Conservation (phyloP, 1,284 basidiomycete species). For the Ustilago curta region DNA sequence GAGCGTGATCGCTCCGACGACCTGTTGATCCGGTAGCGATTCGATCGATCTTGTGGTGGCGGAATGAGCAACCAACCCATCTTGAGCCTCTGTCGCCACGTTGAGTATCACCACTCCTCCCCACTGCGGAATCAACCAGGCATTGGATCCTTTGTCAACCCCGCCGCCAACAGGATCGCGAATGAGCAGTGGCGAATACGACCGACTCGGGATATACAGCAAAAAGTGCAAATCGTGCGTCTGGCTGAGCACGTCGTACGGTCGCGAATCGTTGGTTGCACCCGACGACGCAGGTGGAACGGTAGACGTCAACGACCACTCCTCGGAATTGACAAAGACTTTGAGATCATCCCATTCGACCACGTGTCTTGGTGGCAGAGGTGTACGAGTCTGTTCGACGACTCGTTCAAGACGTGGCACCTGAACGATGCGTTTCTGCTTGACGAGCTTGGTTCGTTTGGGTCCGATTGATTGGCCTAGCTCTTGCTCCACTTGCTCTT, state of each 20-base stretch:
- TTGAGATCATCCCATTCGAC: conserved; percentile 63
- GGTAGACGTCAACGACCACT: conserved; percentile 79
- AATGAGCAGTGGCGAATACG: conserved; percentile 79
- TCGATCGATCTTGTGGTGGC: not conserved
- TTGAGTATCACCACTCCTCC: conserved; percentile 89
- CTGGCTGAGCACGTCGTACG: conserved; percentile 39
- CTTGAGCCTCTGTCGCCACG: not conserved
- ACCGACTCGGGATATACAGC: conserved; percentile 83
- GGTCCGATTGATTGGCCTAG: not conserved
- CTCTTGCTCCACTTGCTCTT: conserved; percentile 12
- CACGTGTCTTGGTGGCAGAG: conserved; percentile 26
- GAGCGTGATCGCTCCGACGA: conserved; percentile 76
- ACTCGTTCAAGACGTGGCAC: conserved; percentile 18
- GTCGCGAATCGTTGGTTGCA: not conserved
- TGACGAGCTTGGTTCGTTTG: conserved; percentile 17
- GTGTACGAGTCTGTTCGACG: conserved; percentile 12
- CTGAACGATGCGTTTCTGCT: conserved; percentile 27
- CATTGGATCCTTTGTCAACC: conserved; percentile 52
- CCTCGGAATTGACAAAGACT: conserved; percentile 91
- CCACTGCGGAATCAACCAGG: conserved; percentile 95
- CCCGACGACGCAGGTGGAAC: conserved; percentile 25
- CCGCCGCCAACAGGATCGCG: conserved; percentile 70
- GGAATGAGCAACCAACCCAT: not conserved
- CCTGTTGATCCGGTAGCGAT: conserved; percentile 56
- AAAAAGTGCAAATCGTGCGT: conserved; percentile 87